phyloP scores from a whole-genome alignment of 306 rosid species.

The Cicer pinnatifidum region DNA sequence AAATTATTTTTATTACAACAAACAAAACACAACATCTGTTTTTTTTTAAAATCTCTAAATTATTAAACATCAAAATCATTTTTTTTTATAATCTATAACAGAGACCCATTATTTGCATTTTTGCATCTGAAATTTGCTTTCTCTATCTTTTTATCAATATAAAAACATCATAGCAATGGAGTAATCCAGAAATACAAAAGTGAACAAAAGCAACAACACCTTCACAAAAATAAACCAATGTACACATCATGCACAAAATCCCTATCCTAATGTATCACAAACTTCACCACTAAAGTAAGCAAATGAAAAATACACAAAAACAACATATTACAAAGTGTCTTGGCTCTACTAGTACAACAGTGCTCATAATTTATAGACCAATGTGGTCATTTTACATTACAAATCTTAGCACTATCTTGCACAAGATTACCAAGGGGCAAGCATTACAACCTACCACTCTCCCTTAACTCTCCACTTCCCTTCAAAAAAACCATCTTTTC shows the following conservation, averaged over 20 bases:
- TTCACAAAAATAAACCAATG: constrained; percentile 65
- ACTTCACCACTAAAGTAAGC: constrained; percentile 70
- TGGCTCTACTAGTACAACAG: constrained; percentile 45
- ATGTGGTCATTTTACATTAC: constrained; percentile 65
- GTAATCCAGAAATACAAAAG: constrained; percentile 22
- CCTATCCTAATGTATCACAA: constrained; percentile 57
- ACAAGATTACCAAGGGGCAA: constrained; percentile 62
- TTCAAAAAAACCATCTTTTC: constrained; percentile 59
- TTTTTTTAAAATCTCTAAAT: too few relatives aligned
- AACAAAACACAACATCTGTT: too few relatives aligned
- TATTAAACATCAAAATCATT: too few relatives aligned
- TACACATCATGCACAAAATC: constrained; percentile 52
- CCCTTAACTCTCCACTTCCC: constrained; percentile 52
- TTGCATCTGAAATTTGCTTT: neutral
- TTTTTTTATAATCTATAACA: too few relatives aligned
- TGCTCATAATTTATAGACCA: constrained; percentile 56
- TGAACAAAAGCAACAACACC: constrained; percentile 57
- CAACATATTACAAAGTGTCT: constrained; percentile 55
- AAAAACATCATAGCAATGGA: constrained; percentile 11
- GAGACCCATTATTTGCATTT: neutral
- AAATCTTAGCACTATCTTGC: constrained; percentile 53
- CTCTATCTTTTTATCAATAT: neutral
- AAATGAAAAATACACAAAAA: constrained; percentile 59
- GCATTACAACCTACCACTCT: constrained; percentile 73
- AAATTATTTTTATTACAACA: too few relatives aligned